A percentile compares a stretch with the other conserved stretches of the same genome.
Conservation (phyloP, 805 yeast genomes). For the Saturnispora saitoi region DNA sequence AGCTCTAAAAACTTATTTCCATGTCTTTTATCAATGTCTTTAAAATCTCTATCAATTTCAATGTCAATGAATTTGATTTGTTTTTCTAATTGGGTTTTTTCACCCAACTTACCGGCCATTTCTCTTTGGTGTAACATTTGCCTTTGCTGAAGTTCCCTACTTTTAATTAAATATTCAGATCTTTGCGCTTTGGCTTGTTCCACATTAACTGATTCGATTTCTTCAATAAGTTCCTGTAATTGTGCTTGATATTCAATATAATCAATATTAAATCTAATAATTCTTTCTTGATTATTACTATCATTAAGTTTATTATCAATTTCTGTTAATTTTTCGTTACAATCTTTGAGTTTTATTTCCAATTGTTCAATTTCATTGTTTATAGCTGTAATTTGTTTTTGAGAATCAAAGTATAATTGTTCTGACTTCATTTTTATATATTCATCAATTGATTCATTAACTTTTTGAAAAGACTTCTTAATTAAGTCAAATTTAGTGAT, state of each 20-base stretch:
- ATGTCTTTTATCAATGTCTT: constrained; percentile 54
- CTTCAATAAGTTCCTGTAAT: constrained; percentile 18
- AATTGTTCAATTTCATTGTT: constrained; percentile 11
- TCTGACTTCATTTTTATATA: constrained; percentile 30
- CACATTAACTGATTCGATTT: constrained; percentile 29
- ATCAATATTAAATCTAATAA: constrained; percentile 37
- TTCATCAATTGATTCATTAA: constrained; percentile 36
- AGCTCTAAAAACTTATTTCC: constrained; percentile 65
- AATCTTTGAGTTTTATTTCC: constrained; percentile 21
- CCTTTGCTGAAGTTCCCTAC: constrained; percentile 39
- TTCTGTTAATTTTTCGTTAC: constrained; percentile 56
- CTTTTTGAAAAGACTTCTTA: constrained; percentile 33
- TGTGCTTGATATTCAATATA: constrained; percentile 38
- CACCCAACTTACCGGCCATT: constrained; percentile 77
- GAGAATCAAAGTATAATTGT: constrained; percentile 17
- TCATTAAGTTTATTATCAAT: constrained; percentile 46
- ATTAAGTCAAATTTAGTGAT: constrained; percentile 33
- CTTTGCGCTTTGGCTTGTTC: constrained; percentile 48
- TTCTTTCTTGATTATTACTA: constrained; percentile 52
- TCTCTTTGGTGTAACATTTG: constrained; percentile 49
- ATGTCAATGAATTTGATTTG: constrained; percentile 47
- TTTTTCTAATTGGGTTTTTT: constrained; percentile 70
- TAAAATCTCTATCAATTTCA: constrained; percentile 66
- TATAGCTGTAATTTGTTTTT: constrained; percentile 22
- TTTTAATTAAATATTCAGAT: constrained; percentile 50